Base-by-base conservation (phyloP, 2,329 filamentous ascomycete species). In the Exserohilum turcica region DNA sequence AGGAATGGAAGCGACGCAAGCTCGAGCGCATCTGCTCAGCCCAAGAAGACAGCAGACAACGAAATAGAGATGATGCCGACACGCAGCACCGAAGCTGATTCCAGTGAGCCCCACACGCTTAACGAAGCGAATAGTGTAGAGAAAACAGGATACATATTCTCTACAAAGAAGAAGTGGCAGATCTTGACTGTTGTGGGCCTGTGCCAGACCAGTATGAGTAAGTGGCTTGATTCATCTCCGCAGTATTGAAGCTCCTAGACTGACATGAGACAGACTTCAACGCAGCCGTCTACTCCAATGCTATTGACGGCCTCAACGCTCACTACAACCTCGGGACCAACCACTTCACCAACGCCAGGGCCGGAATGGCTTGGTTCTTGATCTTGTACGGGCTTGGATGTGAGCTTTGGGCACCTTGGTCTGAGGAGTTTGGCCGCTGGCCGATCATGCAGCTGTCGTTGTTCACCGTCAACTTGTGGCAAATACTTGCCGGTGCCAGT, bases 301-400 rank as follows among this genome's bases (percentile, higher is more conserved):
- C 77, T 1, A 77, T 83, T 29, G 66, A 56, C 45, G 76, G 76
- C 15, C 77, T 84, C 24, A 77, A 84, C 0, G 76, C 86, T 18
- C 79, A 91, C 53, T 93, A 89, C 65, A 63, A 76, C 45, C 54
- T 66, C 27, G 57, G 61, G 10, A 46, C 7, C 8, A 59, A 65
- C 18, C 60, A 65, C 38, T 56, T 64, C 15, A 87, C 71, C 63
- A 49, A 78, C 73, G 59, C 78, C 70, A 59, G 76, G 31, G 59
- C 62, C 6, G 90, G 90, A 66, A 88, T 89, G 62, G 86, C 89
- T 77, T 85, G 91, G 60, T 94, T 92, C 76, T 76, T 94, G 39
- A 82, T 94, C 37, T 72, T 86, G 1, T 94, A 94, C 69, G 90
- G 89, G 27, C 91, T 94, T 67, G 90, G 90, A 19, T 94, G 91